phyloP scores from a whole-genome alignment of 441 rosid genomes.

The Erysimum pusillum region DNA sequence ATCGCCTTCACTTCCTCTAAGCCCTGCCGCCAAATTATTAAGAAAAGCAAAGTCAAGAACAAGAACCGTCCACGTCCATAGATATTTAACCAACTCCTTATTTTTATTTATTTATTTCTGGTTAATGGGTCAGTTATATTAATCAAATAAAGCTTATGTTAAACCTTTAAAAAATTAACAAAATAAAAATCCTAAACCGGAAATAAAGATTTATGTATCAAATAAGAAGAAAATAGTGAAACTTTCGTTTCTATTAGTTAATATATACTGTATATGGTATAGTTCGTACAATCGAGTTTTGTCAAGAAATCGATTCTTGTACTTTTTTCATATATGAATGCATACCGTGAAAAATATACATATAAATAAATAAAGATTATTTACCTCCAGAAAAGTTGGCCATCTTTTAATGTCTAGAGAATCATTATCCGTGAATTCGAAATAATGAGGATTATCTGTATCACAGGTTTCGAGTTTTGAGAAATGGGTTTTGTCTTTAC shows the following conservation, averaged over 20 bases:
- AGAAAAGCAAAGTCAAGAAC: constrained; percentile 29
- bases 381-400: constrained; percentile 91
- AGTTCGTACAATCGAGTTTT: constrained; percentile 1
- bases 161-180: background rate
- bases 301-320: constrained; percentile 19
- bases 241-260: background rate
- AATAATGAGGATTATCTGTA: constrained; percentile 48
- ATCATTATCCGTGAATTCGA: constrained; percentile 44
- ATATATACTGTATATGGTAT: background rate
- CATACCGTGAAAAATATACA: background rate
- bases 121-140: background rate
- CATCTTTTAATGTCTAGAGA: constrained; percentile 62
- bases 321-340: background rate
- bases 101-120: background rate
- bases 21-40: constrained; percentile 56
- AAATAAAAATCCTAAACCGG: background rate
- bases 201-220: background rate
- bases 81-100: constrained; percentile 19
- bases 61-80: constrained; percentile 35
- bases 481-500: constrained; percentile 51
- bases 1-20: constrained; percentile 85
- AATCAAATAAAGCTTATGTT: background rate
- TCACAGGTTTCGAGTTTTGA: constrained; percentile 47
- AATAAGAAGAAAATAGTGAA: background rate
- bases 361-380: background rate